phyloP scores from a whole-genome alignment of 164 flowering plant species.

The Stephania yunnanensis region DNA sequence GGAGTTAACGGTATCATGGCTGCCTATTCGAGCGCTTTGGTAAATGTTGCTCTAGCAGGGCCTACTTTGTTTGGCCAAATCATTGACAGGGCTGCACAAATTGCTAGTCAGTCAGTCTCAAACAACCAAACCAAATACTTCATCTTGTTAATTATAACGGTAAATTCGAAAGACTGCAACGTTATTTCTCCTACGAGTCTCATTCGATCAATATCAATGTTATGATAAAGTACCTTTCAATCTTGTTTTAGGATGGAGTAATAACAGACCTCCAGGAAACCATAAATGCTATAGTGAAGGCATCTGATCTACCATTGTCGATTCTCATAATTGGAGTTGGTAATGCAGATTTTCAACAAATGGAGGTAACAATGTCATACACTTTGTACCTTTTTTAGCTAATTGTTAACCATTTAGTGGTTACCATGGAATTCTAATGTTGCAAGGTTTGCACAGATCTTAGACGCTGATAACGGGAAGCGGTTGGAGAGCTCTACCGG shows the following conservation, averaged over 20 bases:
- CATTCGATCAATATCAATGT: neutral
- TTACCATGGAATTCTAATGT: neutral
- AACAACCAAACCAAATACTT: slow-evolving; percentile 47
- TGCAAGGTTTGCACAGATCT: slow-evolving; percentile 36
- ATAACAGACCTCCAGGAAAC: slow-evolving; percentile 81
- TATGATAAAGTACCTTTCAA: neutral
- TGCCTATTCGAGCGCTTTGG: slow-evolving; percentile 67
- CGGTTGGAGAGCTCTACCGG: slow-evolving; percentile 74
- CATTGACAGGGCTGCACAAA: slow-evolving; percentile 70
- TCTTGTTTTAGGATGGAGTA: slow-evolving; percentile 72
- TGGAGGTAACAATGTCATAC: slow-evolving; percentile 58
- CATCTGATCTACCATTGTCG: slow-evolving; percentile 90
- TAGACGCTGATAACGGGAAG: slow-evolving; percentile 81
- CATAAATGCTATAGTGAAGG: slow-evolving; percentile 73
- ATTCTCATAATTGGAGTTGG: slow-evolving; percentile 95
- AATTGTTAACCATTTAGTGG: neutral
- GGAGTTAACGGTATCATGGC: slow-evolving; percentile 83
- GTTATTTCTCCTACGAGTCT: neutral
- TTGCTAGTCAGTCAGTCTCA: slow-evolving; percentile 52
- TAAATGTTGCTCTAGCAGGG: slow-evolving; percentile 63
- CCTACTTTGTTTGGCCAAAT: slow-evolving; percentile 89
- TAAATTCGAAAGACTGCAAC: slow-evolving; percentile 13
- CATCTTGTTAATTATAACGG: slow-evolving; percentile 80
- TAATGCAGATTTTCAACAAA: slow-evolving; percentile 68
- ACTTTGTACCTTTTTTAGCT: neutral